Evolutionary conservation across 108 stramenopile genomes (phyloP).

Genomic region (Pinguiococcus pyrenoidosus): DNA sequence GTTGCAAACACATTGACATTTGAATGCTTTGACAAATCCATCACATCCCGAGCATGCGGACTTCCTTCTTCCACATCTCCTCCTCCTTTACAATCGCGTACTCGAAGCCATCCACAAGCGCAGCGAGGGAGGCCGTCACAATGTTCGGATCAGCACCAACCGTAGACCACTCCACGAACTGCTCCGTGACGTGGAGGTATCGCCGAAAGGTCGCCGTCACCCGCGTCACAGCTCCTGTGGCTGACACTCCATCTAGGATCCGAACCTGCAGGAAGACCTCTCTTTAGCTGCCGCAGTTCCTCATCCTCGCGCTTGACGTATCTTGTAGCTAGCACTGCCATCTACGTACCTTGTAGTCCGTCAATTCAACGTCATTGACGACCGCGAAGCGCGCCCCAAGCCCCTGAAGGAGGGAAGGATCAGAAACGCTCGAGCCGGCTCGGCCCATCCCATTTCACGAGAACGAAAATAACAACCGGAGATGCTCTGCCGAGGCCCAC

Average conservation of each 20-base stretch:
- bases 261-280: too few relatives aligned
- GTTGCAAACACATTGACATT: too few relatives aligned
- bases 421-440: too few relatives aligned
- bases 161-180: conserved; percentile 57
- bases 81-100: conserved; percentile 63
- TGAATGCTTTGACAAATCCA: too few relatives aligned
- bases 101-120: conserved; percentile 80
- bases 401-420: conserved; percentile 53
- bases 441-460: too few relatives aligned
- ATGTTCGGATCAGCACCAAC: conserved; percentile 83
- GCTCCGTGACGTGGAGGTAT: too few relatives aligned
- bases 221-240: conserved; percentile 68
- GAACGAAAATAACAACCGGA: too few relatives aligned
- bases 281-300: too few relatives aligned
- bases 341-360: conserved; percentile 75
- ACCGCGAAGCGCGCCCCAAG: conserved; percentile 59
- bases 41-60: too few relatives aligned
- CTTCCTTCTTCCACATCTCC: not conserved
- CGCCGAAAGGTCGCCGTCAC: too few relatives aligned
- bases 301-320: not conserved
- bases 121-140: conserved; percentile 74
- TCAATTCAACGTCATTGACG: conserved; percentile 50
- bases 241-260: conserved; percentile 69
- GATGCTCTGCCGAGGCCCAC: too few relatives aligned
- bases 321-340: not conserved